Evolutionary conservation across 345 rosid genomes (phyloP), one percentile per base, ranked within the genome.

Genomic region (Mallotus nudiflorus): DNA sequence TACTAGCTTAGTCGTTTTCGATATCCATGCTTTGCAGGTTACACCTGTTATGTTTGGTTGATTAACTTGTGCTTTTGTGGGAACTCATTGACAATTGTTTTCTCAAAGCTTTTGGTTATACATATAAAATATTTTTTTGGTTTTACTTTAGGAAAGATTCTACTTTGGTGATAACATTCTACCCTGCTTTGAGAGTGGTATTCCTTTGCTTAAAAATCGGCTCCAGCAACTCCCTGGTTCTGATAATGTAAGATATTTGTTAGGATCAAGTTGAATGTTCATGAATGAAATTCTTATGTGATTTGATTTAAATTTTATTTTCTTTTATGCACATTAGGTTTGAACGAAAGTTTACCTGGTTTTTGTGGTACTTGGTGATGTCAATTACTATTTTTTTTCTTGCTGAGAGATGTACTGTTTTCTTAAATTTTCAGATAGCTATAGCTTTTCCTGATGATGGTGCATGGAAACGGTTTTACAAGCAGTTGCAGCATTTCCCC

Each of bases 361-460:
- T 55, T 42, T 27, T n/a, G 3, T n/a, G 27, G 22, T 25, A 8
- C n/a, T 58, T 28, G 19, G 35, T 62, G 49, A 51, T 18, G 20
- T 25, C 45, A 60, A 33, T 45, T 3, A 49, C 33, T 58, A n/a
- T 15, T 60, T n/a, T n/a, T n/a, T 53, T 19, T 22, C 46, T 46
- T 58, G 27, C 16, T 53, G 75, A 66, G 35, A 55, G 20, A 12
- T 39, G 18, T 46, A n/a, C 37, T 57, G 27, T 51, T 67, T 81
- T 66, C 56, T 71, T 78, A 42, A 53, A 12, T 72, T 64, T 68
- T 20, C 92, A 94, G 99, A 90, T 91, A 81, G 84, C 98, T 59
- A 90, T 94, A 77, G 99, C 99, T 78, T 94, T 91, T 79, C 99
- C 99, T 22, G 99, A 94, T 81, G 99, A 94, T 74, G 99, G 99